A percentile compares a stretch with the other conserved stretches of the same genome.
Evolutionary conservation across 2,329 filamentous ascomycete genomes (phyloP).

Genomic region (Penicillium sp.): DNA sequence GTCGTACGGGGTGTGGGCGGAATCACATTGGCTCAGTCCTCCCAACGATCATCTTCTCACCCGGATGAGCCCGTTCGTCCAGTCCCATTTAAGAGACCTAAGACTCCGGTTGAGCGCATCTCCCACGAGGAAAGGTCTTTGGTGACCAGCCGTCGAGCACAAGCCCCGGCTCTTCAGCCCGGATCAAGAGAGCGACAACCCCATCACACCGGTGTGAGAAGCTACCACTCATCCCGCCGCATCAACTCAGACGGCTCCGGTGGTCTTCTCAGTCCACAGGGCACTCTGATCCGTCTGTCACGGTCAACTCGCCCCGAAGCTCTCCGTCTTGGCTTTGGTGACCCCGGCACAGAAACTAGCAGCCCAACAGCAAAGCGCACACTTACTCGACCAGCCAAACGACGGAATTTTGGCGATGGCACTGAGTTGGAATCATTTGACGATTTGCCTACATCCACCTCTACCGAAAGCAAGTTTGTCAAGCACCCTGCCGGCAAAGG

Average conservation of each 20-base stretch:
- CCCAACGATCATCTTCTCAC: conserved; percentile 39
- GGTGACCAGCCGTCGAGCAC: conserved; percentile 53
- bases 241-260: conserved; percentile 73
- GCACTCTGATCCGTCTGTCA: conserved; percentile 42
- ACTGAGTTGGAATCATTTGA: conserved; percentile 91
- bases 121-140: conserved; percentile 38
- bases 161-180: conserved; percentile 74
- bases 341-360: conserved; percentile 51
- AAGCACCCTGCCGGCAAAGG: conserved; percentile 73
- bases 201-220: conserved; percentile 73
- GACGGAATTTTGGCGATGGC: conserved; percentile 82
- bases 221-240: conserved; percentile 68
- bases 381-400: conserved; percentile 68
- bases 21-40: conserved; percentile 28
- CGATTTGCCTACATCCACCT: conserved; percentile 83
- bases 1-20: conserved; percentile 50
- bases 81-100: conserved; percentile 50
- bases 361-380: conserved; percentile 63
- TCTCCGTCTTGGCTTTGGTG: conserved; percentile 46
- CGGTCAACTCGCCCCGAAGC: conserved; percentile 48
- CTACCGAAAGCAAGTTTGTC: conserved; percentile 76
- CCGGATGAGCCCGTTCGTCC: conserved; percentile 35
- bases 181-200: conserved; percentile 71
- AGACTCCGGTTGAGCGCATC: conserved; percentile 67
- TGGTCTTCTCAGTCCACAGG: conserved; percentile 46